Evolutionary conservation across 148 eudicot species (phyloP), one percentile per base, ranked within the genome.

Genomic region (Limonium bicolor): DNA sequence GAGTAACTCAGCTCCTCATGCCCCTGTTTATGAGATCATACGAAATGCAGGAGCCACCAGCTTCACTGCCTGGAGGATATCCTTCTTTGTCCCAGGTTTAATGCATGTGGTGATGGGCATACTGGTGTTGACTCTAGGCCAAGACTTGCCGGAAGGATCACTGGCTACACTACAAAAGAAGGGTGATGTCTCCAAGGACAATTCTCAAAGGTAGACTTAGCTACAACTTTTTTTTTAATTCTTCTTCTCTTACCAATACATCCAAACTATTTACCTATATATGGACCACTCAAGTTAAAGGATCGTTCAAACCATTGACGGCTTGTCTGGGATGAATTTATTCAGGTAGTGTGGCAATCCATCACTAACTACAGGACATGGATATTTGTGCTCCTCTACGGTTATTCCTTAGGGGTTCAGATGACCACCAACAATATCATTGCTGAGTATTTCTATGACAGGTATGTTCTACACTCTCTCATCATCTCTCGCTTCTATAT

Each of bases 111-210:
- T 66, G 17, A 60, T 62, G 68, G 79, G 71, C 0, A 41, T 69
- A 11, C 53, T 60, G 46, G 79, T 77, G 3, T 30, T 77, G 3
- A 41, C 57, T 7, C 48, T 68, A 8, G 84, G 84, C 37, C 84
- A 77, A 28, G 84, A 77, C 20, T 44, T 66, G 61, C 84, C 84
- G 2, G 79, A 72, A 48, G 76, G 78, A 7, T 71, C 72, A 34
- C 67, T 65, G 24, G 36, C 67, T 20, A 56, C 56, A 22, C 24
- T 69, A 3, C 65, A 63, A 29, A 69, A 61, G 55, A 66, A 51
- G 45, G 76, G 76, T 18, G 61, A 61, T 4, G 68, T 63, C 36
- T 16, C 62, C 0, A 65, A 59, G 48, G 73, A 65, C 21, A 53
- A 12, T 50, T 72, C 26, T 30, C 59, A 6, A 68, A 61, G 72